Percentiles rank a stretch among this genome's conserved stretches.
Conservation (phyloP, 768 basidiomycete species). For the Xerocomus potaroensis region DNA sequence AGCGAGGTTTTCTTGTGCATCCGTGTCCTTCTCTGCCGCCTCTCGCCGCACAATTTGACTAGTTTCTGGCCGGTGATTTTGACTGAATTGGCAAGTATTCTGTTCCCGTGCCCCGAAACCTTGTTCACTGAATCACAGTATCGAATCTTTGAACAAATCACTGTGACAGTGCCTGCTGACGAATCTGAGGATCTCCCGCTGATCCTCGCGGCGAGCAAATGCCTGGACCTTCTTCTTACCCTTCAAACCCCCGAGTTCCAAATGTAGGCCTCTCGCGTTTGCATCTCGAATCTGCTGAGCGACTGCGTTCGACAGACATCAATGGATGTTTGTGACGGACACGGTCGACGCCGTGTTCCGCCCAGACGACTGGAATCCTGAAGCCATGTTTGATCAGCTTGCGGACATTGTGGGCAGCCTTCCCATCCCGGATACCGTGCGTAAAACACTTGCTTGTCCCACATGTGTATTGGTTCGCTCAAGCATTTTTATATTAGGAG, state of each 20-base stretch:
- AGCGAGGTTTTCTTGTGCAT: conserved; percentile 95
- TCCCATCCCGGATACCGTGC: conserved; percentile 41
- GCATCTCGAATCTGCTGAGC: conserved; percentile 4
- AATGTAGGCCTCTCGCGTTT: conserved; percentile 53
- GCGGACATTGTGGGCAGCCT: conserved; percentile 77
- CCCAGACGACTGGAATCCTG: conserved; percentile 77
- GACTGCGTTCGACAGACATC: conserved; percentile 54
- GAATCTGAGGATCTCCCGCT: conserved; percentile 82
- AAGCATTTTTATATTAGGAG: conserved; percentile 15
- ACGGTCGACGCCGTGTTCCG: conserved; percentile 93
- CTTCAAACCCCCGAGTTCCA: conserved; percentile 98
- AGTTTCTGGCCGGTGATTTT: conserved; percentile 97
- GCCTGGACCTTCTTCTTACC: conserved; percentile 86
- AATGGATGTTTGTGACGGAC: conserved; percentile 99
- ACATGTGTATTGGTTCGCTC: background rate
- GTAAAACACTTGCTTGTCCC: background rate
- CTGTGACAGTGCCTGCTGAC: conserved; percentile 67
- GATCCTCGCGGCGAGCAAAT: conserved; percentile 88
- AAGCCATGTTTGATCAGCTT: conserved; percentile 87
- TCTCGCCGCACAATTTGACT: conserved; percentile 86
- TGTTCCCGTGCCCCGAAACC: too few species aligned
- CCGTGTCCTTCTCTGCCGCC: conserved; percentile 82
- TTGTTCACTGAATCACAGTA: conserved; percentile 47
- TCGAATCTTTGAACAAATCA: conserved; percentile 82
- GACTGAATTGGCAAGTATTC: conserved; percentile 72